Base-by-base conservation (phyloP, 768 basidiomycete genomes). In the Leccinum sublutescens region DNA sequence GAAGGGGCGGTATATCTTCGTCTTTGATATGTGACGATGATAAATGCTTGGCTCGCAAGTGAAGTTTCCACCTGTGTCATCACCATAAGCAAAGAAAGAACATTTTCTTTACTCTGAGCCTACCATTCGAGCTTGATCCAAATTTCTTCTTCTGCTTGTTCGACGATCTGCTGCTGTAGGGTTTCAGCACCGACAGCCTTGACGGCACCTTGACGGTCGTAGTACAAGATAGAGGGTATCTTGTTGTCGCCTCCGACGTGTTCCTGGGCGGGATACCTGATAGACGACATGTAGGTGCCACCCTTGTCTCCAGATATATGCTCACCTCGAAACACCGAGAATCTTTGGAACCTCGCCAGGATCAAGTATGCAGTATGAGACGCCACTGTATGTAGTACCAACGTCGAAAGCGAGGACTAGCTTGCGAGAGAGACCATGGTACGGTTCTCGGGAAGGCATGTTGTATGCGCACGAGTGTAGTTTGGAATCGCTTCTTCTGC, bases 191-290 rank as follows among this genome's bases (percentile, higher is more conserved):
- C 82, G 5, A 76, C 68, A 0, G 81, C 82, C 36, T 66, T 73
- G 4, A 77, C 68, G 1, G 40, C 34, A 3, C 79, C 81, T n/a
- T 71, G 59, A 14, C 61, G 54, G 57, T 81, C 80, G 58, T 83
- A 83, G 57, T 78, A 79, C 14, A 83, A 58, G 29, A 81, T 68
- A 0, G 80, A 79, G 47, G 80, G 82, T 45, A 83, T 79, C 58
- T 82, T 83, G 23, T 74, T 77, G 52, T 81, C 77, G 2, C 79
- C 77, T 4, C 77, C 77, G 19, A 75, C 68, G 4, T 75, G 69
- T n/a, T 79, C 77, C 60, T 80, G 80, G 1, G 75, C 77, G 3
- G 80, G 82, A 57, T 76, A 82, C 57, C 82, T 82, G 38, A 12
- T n/a, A 25, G 31, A 2, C 1, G 3, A 8, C 8, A 5, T 1